Percentiles rank a stretch among this genome's conserved stretches.
Conservation (phyloP, 1,139 yeast genomes). For the Suhomyces yuchorum region DNA sequence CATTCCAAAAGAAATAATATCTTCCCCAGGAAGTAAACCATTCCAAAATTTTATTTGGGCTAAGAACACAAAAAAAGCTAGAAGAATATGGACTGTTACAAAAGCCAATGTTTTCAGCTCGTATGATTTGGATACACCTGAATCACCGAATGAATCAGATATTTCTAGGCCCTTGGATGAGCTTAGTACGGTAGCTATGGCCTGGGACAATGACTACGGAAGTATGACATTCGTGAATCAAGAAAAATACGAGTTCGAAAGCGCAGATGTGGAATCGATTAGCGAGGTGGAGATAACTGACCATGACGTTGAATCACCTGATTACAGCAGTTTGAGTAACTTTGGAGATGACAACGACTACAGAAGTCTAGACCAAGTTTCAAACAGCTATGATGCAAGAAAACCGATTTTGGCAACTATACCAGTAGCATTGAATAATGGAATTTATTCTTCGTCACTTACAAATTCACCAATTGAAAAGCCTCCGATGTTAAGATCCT, state of each 20-base stretch:
- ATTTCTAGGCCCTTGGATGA: conserved; percentile 57
- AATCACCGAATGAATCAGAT: conserved; percentile 21
- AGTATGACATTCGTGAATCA: conserved; percentile 58
- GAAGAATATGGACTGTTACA: conserved; percentile 45
- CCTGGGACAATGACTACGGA: conserved; percentile 55
- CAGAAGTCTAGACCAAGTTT: conserved; percentile 9
- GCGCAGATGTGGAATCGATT: conserved; percentile 15
- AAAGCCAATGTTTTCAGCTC: conserved; percentile 55
- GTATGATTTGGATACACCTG: conserved; percentile 48
- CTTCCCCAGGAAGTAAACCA: conserved; percentile 51
- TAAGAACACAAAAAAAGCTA: conserved; percentile 22
- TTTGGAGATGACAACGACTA: conserved; percentile 13
- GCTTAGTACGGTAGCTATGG: conserved; percentile 51
- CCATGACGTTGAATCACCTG: conserved; percentile 5
- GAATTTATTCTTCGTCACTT: conserved; percentile 19
- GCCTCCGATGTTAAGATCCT: conserved; percentile 18
- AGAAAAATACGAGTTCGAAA: conserved; percentile 45
- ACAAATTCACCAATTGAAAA: conserved; percentile 32
- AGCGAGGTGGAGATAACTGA: conserved; percentile 13
- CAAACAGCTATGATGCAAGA: conserved; percentile 11
- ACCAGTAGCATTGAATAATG: conserved; percentile 22
- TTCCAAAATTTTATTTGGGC: conserved; percentile 51
- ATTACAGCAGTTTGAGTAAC: conserved; percentile 9
- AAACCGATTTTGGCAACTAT: conserved; percentile 24
- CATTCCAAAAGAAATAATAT: conserved; percentile 71